These are phyloP conservation scores for Cercospora sp. DNA, from an alignment of 2,329 filamentous ascomycete genomes.

Conservation along the genomic window DNA sequence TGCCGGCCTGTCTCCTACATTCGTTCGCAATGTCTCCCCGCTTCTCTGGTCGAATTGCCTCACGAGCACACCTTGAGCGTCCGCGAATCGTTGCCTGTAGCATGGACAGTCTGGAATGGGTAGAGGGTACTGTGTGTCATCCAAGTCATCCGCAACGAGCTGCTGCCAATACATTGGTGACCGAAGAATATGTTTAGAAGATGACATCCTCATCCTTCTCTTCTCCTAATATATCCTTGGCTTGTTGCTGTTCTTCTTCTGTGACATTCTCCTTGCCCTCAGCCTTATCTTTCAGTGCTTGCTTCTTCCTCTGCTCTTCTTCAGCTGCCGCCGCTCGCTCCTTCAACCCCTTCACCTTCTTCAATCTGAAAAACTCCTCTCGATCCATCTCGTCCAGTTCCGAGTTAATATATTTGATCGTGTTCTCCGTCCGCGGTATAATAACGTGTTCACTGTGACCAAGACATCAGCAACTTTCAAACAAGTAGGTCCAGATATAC, in stretches of 20 bases:
- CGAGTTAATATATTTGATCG: slow-evolving; percentile 99
- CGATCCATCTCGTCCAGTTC: slow-evolving; percentile 96
- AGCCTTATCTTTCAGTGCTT: slow-evolving; percentile 19
- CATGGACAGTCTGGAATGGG: not conserved
- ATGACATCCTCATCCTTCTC: slow-evolving; percentile 39
- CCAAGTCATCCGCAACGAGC: not conserved
- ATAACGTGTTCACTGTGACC: slow-evolving; percentile 79
- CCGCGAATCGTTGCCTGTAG: not conserved
- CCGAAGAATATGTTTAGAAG: slow-evolving; percentile 21
- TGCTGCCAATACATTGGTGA: not conserved
- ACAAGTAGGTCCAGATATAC: slow-evolving; percentile 32
- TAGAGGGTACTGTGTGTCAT: not conserved
- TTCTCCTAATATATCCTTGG: slow-evolving; percentile 40
- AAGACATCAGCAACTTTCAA: slow-evolving; percentile 25
- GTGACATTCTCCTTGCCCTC: slow-evolving; percentile 36
- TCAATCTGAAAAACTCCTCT: slow-evolving; percentile 96
- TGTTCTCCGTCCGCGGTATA: slow-evolving; percentile 96
- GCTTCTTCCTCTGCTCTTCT: slow-evolving; percentile 37
- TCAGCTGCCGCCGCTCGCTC: slow-evolving; percentile 52
- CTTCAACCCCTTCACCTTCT: slow-evolving; percentile 82
- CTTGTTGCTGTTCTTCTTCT: slow-evolving; percentile 22
- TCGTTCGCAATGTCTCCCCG: not conserved
- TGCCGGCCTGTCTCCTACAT: not conserved
- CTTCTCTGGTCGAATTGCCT: not conserved
- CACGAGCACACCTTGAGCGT: not conserved